phyloP scores from a whole-genome alignment of 1,284 basidiomycete genomes.

The Takashimella tepidaria region DNA sequence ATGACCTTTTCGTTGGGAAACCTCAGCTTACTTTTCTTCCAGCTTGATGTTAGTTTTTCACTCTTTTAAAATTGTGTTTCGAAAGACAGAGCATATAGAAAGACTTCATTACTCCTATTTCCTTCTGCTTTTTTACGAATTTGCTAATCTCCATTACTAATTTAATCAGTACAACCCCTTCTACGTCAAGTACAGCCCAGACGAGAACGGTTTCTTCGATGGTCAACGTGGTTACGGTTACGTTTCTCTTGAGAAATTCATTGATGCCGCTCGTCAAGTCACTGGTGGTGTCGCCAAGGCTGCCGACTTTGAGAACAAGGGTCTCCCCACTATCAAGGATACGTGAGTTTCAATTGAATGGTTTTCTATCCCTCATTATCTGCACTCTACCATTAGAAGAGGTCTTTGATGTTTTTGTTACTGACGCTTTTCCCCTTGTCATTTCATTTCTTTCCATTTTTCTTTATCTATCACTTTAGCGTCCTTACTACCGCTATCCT shows the following conservation, averaged over 20 bases:
- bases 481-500: slow-evolving; percentile 87
- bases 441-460: no score
- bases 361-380: no score
- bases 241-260: slow-evolving; percentile 85
- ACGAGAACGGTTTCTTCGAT: slow-evolving; percentile 84
- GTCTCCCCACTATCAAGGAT: slow-evolving; percentile 73
- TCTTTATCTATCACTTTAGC: slow-evolving; percentile 61
- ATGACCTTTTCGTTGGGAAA: not conserved
- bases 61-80: not conserved
- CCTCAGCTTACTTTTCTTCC: not conserved
- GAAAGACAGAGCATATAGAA: not conserved
- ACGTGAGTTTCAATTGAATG: slow-evolving; percentile 27
- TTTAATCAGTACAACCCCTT: slow-evolving; percentile 67
- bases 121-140: not conserved
- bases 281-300: slow-evolving; percentile 62
- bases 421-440: no score
- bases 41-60: slow-evolving; percentile 21
- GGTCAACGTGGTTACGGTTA: slow-evolving; percentile 86
- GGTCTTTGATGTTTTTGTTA: no score
- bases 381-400: no score
- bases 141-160: slow-evolving; percentile 14
- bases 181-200: slow-evolving; percentile 93
- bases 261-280: slow-evolving; percentile 55
- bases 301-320: slow-evolving; percentile 68
- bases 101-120: slow-evolving; percentile 1